Conservation (phyloP, 768 basidiomycete species). For the Pholiota conissans region DNA sequence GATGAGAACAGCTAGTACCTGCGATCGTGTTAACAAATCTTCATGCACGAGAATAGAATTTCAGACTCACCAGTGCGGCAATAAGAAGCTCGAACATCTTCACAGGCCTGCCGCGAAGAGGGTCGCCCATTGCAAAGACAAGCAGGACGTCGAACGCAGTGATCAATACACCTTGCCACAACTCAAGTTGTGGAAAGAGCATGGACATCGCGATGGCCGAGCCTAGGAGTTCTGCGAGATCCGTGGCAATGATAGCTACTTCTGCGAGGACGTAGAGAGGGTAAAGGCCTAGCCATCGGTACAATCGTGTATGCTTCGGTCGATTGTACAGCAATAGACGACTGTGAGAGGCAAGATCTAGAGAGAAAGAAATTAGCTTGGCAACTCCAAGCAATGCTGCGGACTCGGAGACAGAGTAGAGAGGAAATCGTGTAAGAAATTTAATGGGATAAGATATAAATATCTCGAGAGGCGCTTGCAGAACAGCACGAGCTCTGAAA, state of each 20-base stretch:
- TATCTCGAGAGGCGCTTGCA: neutral
- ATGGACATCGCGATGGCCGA: conserved; percentile 80
- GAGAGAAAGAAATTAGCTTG: neutral
- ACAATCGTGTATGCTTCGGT: conserved; percentile 54
- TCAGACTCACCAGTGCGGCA: conserved; percentile 50
- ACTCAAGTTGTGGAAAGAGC: conserved; percentile 65
- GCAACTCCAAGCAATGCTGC: conserved; percentile 8
- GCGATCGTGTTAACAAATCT: neutral
- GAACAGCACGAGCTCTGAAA: neutral
- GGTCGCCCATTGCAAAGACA: conserved; percentile 72
- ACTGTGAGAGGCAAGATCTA: conserved; percentile 57
- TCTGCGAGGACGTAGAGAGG: conserved; percentile 68
- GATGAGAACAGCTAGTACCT: conserved; percentile 72
- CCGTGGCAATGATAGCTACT: conserved; percentile 74
- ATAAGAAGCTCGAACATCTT: conserved; percentile 70
- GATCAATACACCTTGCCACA: conserved; percentile 72
- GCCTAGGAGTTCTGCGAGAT: conserved; percentile 80
- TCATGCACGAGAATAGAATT: neutral
- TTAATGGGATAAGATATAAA: neutral
- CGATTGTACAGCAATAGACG: conserved; percentile 66
- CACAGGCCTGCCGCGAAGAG: conserved; percentile 64
- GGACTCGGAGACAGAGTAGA: neutral
- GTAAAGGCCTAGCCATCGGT: conserved; percentile 61
- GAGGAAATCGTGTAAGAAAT: conserved; percentile 3
- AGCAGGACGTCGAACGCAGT: conserved; percentile 70